Evolutionary conservation across 129 eudicot genomes (phyloP), one percentile per base, ranked within the genome.

Genomic region (Oenanthe sinensis): DNA sequence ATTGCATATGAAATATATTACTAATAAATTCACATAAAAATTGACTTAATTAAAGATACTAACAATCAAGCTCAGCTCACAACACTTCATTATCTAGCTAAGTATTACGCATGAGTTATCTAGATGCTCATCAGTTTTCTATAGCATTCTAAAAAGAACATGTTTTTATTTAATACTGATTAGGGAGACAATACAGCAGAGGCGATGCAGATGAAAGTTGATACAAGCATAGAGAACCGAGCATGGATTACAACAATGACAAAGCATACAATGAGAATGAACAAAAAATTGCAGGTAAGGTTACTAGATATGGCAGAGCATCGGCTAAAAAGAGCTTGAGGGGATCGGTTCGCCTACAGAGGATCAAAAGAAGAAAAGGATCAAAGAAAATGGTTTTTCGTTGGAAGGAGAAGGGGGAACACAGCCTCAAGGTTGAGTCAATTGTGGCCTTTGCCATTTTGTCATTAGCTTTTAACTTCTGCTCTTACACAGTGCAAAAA

Each of bases 241-340:
- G 74, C 63, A 58, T 55, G 39, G 87, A 54, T 79, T 33, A 70
- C 42, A 47, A 75, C 63, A 76, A 86, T 86, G 89, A 74, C 89
- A 81, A 86, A 75, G 72, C 89, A 79, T 33, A 79, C 84, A 81
- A 81, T 80, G 71, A 84, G 81, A 75, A 83, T 83, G 79, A 86
- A 86, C 77, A 52, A 78, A 54, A 87, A 75, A 19, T 78, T 86
- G 69, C 76, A 19, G 68, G 26, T 80, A 39, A 81, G 85, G 42
- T 69, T 86, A 68, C 79, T 86, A 28, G 83, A 86, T 70, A 78
- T 86, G 20, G 82, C 83, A 12, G 72, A 81, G 73, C 65, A 36
- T 77, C 74, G 83, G 33, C 52, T 81, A 47, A 73, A 73, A 67
- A 78, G 77, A 78, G 75, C 42, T 46, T 9, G 62, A 73, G 36